Conservation (phyloP, 306 rosid genomes). For the Senna tora region DNA sequence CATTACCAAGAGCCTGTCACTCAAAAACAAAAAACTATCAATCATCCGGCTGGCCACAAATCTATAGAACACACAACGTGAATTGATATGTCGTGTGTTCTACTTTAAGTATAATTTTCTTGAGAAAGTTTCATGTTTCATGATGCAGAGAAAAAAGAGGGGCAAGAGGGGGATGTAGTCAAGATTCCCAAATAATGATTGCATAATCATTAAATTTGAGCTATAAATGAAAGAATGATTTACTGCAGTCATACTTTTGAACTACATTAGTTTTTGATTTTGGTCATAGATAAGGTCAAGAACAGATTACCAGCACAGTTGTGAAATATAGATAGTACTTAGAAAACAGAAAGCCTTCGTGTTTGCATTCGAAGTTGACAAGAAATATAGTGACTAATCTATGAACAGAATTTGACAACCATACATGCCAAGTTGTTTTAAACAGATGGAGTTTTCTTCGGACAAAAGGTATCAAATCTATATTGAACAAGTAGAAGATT, state of each 20-base stretch:
- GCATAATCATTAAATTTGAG: background rate
- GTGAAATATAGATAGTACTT: background rate
- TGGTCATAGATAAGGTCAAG: background rate
- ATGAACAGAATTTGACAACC: too few relatives aligned
- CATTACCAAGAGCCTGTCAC: conserved; percentile 82
- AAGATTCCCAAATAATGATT: conserved; percentile 3
- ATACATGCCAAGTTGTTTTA: conserved; percentile 5
- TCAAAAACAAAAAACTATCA: conserved; percentile 61
- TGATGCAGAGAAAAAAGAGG: background rate
- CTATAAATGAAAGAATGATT: background rate
- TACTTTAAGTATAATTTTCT: conserved; percentile 13
- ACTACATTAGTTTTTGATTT: background rate
- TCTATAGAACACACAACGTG: conserved; percentile 42
- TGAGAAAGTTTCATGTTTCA: background rate
- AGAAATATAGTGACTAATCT: background rate
- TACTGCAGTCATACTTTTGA: background rate
- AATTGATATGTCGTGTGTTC: conserved; percentile 28
- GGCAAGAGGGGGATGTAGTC: background rate
- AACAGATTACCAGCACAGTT: background rate
- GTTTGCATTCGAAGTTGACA: background rate
- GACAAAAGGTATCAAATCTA: background rate
- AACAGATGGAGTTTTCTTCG: background rate
- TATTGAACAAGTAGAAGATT: conserved; percentile 9
- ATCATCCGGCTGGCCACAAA: conserved; percentile 44
- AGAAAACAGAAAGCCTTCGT: background rate